Evolutionary conservation across 768 basidiomycete species (phyloP).

Genomic region (Fibroporia radiculosa): DNA sequence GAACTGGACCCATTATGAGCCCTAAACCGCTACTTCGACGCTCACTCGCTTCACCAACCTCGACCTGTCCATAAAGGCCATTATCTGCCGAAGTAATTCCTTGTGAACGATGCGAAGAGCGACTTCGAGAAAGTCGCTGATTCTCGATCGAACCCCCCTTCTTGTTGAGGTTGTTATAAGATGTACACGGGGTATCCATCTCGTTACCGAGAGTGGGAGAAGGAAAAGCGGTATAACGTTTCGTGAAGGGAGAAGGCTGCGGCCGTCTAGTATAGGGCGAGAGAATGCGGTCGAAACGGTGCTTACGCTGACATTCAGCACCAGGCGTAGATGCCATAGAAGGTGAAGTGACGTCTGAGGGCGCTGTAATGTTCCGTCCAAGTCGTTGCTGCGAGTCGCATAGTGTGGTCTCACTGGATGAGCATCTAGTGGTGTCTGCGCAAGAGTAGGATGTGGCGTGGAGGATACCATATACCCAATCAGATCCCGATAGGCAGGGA

Average conservation of each 20-base stretch:
- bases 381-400: conserved; percentile 9
- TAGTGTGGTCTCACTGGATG: conserved; percentile 2
- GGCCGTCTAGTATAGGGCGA: background rate
- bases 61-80: conserved; percentile 6
- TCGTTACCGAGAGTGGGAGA: background rate
- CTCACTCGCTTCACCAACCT: conserved; percentile 4
- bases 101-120: conserved; percentile 1
- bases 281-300: background rate
- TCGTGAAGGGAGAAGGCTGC: background rate
- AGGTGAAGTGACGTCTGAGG: background rate
- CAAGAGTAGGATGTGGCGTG: background rate
- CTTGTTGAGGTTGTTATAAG: conserved; percentile 2
- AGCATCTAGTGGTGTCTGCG: background rate
- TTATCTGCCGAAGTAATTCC: conserved; percentile 4
- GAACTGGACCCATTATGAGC: conserved; percentile 2
- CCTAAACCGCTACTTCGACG: conserved; percentile 6
- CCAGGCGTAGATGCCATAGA: conserved; percentile 1
- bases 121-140: conserved; percentile 2
- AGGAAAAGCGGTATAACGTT: background rate
- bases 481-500: background rate
- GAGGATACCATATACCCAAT: background rate
- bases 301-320: background rate
- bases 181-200: conserved; percentile 3
- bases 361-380: conserved; percentile 4
- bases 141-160: conserved; percentile 3